These are phyloP conservation scores for Ustilago trichophora DNA, from an alignment of 1,284 basidiomycete genomes.

Conservation along the genomic window DNA sequence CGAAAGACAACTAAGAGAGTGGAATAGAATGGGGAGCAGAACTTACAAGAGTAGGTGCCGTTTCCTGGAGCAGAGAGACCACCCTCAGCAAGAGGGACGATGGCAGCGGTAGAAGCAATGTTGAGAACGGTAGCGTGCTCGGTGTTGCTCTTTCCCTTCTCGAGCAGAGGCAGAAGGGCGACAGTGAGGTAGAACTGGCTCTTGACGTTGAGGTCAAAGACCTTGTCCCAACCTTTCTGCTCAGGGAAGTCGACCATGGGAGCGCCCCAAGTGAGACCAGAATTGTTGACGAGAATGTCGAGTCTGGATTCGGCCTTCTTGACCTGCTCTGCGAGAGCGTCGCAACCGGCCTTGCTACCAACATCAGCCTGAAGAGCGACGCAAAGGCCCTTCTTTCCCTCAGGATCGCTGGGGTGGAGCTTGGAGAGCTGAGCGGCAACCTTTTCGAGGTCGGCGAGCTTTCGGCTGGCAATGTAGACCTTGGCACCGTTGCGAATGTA, in stretches of 20 bases:
- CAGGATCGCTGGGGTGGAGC: slow-evolving; percentile 48
- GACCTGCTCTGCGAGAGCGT: slow-evolving; percentile 76
- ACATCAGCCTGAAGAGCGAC: slow-evolving; percentile 62
- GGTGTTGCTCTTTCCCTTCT: slow-evolving; percentile 55
- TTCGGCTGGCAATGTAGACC: slow-evolving; percentile 85
- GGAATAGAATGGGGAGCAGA: too few species aligned
- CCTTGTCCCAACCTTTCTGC: slow-evolving; percentile 76
- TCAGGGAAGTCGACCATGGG: slow-evolving; percentile 77
- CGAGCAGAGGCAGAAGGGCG: slow-evolving; percentile 59
- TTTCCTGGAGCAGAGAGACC: slow-evolving; percentile 72
- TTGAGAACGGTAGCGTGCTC: slow-evolving; percentile 76
- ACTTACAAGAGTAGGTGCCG: slow-evolving; percentile 83
- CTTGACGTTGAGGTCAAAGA: slow-evolving; percentile 64
- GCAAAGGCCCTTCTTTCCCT: slow-evolving; percentile 38
- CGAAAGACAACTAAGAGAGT: too few species aligned
- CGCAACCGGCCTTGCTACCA: slow-evolving; percentile 79
- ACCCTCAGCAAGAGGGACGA: slow-evolving; percentile 71
- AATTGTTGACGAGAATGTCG: slow-evolving; percentile 67
- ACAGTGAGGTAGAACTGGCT: slow-evolving; percentile 66
- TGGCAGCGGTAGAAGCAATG: slow-evolving; percentile 79
- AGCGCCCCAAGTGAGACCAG: slow-evolving; percentile 78
- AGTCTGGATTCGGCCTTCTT: slow-evolving; percentile 75
- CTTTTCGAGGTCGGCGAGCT: slow-evolving; percentile 74
- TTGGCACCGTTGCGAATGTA: slow-evolving; percentile 80
- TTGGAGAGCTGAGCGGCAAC: slow-evolving; percentile 51